phyloP scores from a whole-genome alignment of 2,329 filamentous ascomycete species.

The Aspergillus chevalieri region DNA sequence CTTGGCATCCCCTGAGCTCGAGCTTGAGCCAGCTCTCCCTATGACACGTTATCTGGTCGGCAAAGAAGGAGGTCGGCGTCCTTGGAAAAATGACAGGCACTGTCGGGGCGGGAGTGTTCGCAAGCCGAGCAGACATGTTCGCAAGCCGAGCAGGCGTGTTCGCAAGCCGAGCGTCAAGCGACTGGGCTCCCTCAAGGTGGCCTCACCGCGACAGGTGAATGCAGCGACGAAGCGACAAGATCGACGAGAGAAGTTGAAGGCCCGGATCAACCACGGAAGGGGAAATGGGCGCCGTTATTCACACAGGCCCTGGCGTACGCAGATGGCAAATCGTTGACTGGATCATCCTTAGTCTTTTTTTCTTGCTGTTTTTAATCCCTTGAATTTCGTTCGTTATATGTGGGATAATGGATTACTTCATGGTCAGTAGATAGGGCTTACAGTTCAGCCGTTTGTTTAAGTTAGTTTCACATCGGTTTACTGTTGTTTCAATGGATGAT shows the following conservation, averaged over 20 bases:
- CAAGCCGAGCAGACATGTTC: not conserved
- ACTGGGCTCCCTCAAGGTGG: not conserved
- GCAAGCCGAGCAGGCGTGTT: not conserved
- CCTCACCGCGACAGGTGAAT: constrained; percentile 21
- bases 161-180: not conserved
- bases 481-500: too few species aligned
- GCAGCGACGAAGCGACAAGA: constrained; percentile 29
- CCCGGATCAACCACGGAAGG: constrained; percentile 9
- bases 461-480: too few species aligned
- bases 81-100: not conserved
- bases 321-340: constrained; percentile 5
- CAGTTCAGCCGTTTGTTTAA: too few species aligned
- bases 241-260: constrained; percentile 31
- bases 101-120: not conserved
- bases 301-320: constrained; percentile 14
- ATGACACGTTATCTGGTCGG: not conserved
- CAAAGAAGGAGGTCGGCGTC: not conserved
- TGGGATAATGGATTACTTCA: too few species aligned
- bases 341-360: not conserved
- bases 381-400: not conserved
- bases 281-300: constrained; percentile 10
- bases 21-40: not conserved
- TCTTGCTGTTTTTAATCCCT: not conserved
- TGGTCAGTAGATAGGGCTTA: too few species aligned
- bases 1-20: not conserved